Base-by-base conservation (phyloP, 768 basidiomycete genomes). In the Mycena rosella region DNA sequence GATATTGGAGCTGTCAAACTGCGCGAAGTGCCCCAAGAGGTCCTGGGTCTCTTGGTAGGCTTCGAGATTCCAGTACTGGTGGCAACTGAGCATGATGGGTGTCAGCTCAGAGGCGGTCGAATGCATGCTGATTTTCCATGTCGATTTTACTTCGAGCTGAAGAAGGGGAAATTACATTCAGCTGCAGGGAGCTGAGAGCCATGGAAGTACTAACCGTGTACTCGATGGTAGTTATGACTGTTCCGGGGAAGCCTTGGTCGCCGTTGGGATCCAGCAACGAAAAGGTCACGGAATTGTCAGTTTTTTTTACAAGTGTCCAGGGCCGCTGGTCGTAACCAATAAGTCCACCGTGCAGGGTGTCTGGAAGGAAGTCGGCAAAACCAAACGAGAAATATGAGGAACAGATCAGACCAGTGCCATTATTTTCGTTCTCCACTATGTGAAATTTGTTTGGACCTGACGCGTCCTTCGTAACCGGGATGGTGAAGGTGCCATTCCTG, bases 241-340 rank as follows among this genome's bases (percentile, higher is more conserved):
- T 78, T 13, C 85, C 85, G 0, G 86, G 86, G 73, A 87, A 87
- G 1, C 85, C 86, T 74, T 86, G 75, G 26, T 70, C 76, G 22
- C 84, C 85, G 66, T 78, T 72, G 22, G 80, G 78, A 69, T 86
- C 86, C 30, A 83, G 38, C 27, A 85, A 73, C 10, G 70, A 74
- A 73, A 84, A 86, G 7, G 81, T 84, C 8, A 85, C 82, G 22
- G 81, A 80, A 54, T 76, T 78, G 3, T 75, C 48, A 9, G 78
- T 76, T 54, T 77, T 66, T 22, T 76, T 73, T 0, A 75, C 66
- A n/a, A 83, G 68, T 3, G 74, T 77, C 85, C 85, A 87, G 40
- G 76, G 71, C 42, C 83, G 82, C 36, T 73, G 74, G 61, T 87
- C 85, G 60, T 80, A 87, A 11, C 86, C 86, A 40, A 82, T 72